Evolutionary conservation across 441 rosid species (phyloP).

Genomic region (Populus tomentosa): DNA sequence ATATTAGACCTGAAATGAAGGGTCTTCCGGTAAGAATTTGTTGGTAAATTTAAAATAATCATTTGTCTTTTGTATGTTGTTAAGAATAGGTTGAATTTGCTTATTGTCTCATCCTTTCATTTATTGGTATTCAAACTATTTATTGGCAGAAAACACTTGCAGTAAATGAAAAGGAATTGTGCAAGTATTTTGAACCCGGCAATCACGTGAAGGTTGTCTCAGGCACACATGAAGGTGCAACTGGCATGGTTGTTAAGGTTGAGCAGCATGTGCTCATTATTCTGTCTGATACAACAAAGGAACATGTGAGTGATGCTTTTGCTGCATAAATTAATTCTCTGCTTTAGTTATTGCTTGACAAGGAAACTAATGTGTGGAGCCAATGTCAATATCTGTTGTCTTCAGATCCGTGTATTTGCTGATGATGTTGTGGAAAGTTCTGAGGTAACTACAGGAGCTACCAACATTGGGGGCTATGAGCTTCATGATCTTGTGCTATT

Average conservation of each 20-base stretch:
- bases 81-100: too few relatives aligned
- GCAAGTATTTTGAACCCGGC: constrained; percentile 97
- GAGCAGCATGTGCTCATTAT: constrained; percentile 93
- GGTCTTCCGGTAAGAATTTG: constrained; percentile 80
- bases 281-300: constrained; percentile 93
- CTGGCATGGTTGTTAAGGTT: constrained; percentile 98
- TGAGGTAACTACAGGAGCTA: constrained; percentile 90
- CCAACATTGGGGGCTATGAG: constrained; percentile 90
- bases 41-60: too few relatives aligned
- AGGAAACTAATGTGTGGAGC: background rate
- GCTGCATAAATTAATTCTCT: background rate
- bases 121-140: constrained; percentile 18
- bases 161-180: constrained; percentile 81
- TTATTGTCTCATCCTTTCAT: background rate
- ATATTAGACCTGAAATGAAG: constrained; percentile 85
- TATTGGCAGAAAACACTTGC: constrained; percentile 75
- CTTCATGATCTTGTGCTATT: constrained; percentile 92
- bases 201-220: constrained; percentile 96
- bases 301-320: constrained; percentile 59
- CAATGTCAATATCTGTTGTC: constrained; percentile 6
- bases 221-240: constrained; percentile 92
- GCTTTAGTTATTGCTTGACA: background rate
- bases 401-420: constrained; percentile 88
- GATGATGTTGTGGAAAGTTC: constrained; percentile 97
- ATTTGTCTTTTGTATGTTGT: too few relatives aligned